Base-by-base conservation (phyloP, 352 stramenopile genomes). In the Elongisporangium prolatum region DNA sequence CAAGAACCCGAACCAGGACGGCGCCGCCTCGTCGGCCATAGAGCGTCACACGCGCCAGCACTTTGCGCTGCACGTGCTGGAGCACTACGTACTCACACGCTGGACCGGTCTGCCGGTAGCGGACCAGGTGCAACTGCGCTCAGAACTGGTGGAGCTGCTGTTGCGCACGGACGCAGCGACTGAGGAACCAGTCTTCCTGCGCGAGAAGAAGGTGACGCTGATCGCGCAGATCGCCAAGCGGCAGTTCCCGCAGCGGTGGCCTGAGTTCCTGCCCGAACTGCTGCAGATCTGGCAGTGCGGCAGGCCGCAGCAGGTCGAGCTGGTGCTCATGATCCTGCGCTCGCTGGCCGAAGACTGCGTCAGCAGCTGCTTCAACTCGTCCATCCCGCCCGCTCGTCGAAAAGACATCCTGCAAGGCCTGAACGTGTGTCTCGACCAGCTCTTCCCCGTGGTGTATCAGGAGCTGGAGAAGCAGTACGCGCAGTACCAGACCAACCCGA, bases 201-300 rank as follows among this genome's bases (percentile, higher is more conserved):
- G 78, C 16, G 84, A 93, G 68, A 93, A 93, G 67, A 88, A 91
- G 25, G 84, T 93, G 4, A 58, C 76, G 57, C 73, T 93, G 8
- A 50, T 93, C 40, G 74, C 81, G 2, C 70, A 88, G 60, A 82
- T 93, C 11, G 84, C 79, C 21, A 93, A 93, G 71, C 68, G 84
- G 2, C 80, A 89, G 65, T 93, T 93, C 57, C 84, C 84, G n/a
- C 84, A 93, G 67, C 84, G 80, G 6, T 93, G 81, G 79, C 79
- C 80, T 1, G 69, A 89, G 20, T 70, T 92, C 16, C 56, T 92
- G 22, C 64, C 78, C 4, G 79, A 90, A 24, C 34, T 93, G 40
- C 60, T 91, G 28, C 68, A 85, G 59, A 69, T 89, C 18, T 92
- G 80, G 80, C 57, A 74, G 21, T 56, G n/a, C 3, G 78, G 83